Conservation (phyloP, 192 early-diverging fungal species). For the Rhizophagus sp. region DNA sequence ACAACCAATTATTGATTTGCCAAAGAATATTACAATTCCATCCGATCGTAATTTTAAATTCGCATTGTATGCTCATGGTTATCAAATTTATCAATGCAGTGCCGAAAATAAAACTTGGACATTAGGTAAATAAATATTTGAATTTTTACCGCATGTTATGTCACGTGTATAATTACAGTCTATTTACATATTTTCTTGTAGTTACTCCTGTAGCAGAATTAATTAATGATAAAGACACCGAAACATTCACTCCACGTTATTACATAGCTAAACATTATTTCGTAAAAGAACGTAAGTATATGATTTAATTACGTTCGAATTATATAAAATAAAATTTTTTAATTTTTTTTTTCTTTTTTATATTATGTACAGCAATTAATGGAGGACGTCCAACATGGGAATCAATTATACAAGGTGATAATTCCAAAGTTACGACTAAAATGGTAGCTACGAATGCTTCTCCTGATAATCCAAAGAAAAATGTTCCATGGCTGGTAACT, state of each 20-base stretch:
- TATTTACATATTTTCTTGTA: background rate
- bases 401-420: background rate
- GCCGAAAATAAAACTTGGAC: background rate
- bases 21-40: background rate
- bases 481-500: constrained; percentile 14
- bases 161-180: background rate
- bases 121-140: background rate
- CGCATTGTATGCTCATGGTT: background rate
- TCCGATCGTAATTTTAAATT: background rate
- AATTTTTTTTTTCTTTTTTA: background rate
- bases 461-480: background rate
- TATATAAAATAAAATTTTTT: too few species aligned
- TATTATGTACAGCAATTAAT: background rate
- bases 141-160: background rate
- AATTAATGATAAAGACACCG: background rate
- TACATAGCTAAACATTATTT: background rate
- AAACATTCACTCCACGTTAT: background rate
- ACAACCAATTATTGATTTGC: background rate
- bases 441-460: background rate
- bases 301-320: background rate
- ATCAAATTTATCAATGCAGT: background rate
- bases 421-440: background rate
- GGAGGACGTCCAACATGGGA: background rate
- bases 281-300: background rate
- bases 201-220: background rate